These are phyloP conservation scores for Botrytis squamosa DNA, from an alignment of 2,329 filamentous ascomycete species.

Conservation along the genomic window DNA sequence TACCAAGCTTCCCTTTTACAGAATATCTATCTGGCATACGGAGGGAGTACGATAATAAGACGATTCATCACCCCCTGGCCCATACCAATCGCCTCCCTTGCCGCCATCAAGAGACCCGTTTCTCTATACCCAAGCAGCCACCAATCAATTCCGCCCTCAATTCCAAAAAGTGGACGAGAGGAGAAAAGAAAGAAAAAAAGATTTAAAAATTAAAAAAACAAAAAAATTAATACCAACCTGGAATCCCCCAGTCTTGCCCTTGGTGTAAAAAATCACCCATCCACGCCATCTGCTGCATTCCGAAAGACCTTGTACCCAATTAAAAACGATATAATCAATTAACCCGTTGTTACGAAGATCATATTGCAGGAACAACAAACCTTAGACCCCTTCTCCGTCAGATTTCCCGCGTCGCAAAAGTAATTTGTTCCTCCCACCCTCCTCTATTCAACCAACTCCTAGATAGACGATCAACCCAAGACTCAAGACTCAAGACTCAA, in stretches of 20 bases:
- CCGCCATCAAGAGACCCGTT: neutral
- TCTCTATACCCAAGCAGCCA: neutral
- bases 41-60: neutral
- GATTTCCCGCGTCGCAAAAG: conserved; percentile 31
- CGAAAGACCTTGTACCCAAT: conserved; percentile 32
- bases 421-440: conserved; percentile 3
- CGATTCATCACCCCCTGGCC: neutral
- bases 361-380: conserved; percentile 38
- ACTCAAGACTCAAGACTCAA: too few relatives aligned
- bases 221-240: neutral
- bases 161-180: neutral
- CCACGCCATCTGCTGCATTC: conserved; percentile 31
- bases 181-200: neutral
- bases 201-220: neutral
- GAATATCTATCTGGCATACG: neutral
- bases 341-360: conserved; percentile 36
- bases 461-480: neutral
- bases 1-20: neutral
- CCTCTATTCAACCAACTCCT: neutral
- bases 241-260: conserved; percentile 18
- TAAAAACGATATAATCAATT: conserved; percentile 24
- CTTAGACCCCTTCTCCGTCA: conserved; percentile 24
- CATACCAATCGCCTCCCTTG: conserved; percentile 4
- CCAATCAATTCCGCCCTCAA: neutral
- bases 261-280: conserved; percentile 4